Conservation (phyloP, 768 basidiomycete genomes). For the Asterophora lycoperdoides region DNA sequence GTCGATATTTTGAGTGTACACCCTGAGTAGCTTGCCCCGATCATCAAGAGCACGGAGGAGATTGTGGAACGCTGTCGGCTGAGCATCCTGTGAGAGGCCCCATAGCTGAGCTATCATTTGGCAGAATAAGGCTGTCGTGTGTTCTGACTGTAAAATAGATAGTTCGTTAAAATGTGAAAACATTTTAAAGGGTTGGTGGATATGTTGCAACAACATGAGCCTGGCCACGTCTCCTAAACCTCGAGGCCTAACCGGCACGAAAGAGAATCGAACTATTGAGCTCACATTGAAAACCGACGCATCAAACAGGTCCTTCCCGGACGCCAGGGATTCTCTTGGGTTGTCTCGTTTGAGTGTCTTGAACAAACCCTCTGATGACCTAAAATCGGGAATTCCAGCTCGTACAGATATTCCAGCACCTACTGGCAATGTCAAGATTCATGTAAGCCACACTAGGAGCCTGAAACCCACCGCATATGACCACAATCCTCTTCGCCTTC, state of each 20-base stretch:
- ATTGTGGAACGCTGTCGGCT: conserved; percentile 79
- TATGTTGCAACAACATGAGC: not conserved
- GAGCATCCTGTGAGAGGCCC: conserved; percentile 62
- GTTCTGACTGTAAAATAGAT: conserved; percentile 51
- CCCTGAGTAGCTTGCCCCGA: conserved; percentile 71
- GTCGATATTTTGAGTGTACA: conserved; percentile 95
- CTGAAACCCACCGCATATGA: conserved; percentile 69
- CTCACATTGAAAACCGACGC: conserved; percentile 84
- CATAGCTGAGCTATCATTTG: conserved; percentile 88
- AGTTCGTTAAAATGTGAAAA: not conserved
- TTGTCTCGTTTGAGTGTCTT: conserved; percentile 74
- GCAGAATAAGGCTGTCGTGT: conserved; percentile 73
- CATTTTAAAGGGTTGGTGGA: not conserved
- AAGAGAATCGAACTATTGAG: conserved; percentile 2
- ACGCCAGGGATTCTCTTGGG: conserved; percentile 62
- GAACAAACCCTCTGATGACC: conserved; percentile 78
- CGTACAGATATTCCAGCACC: conserved; percentile 88
- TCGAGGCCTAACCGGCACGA: not conserved
- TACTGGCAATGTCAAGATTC: conserved; percentile 22
- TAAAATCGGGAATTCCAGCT: conserved; percentile 88
- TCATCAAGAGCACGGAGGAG: conserved; percentile 73
- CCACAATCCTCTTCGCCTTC: conserved; percentile 80
- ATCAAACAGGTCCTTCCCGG: conserved; percentile 87
- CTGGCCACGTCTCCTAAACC: not conserved
- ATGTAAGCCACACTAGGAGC: not conserved